phyloP scores from a whole-genome alignment of 2,329 filamentous ascomycete genomes.

The Aureobasidium sp. region DNA sequence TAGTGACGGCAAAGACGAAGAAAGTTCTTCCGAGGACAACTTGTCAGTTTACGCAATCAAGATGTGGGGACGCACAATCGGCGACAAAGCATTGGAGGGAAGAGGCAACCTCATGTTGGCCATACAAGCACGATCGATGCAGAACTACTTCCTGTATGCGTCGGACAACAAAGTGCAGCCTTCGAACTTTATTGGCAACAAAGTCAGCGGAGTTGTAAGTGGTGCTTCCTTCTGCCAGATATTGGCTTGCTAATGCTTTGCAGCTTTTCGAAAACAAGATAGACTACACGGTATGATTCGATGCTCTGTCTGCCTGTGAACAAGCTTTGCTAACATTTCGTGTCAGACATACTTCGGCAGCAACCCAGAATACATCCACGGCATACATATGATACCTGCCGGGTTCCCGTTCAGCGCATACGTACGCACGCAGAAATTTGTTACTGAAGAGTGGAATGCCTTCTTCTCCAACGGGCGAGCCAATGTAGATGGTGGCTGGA shows the following conservation, averaged over 20 bases:
- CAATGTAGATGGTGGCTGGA: slow-evolving; percentile 72
- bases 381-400: slow-evolving; percentile 79
- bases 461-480: slow-evolving; percentile 66
- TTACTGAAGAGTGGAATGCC: slow-evolving; percentile 72
- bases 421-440: slow-evolving; percentile 61
- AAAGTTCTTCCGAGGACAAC: slow-evolving; percentile 83
- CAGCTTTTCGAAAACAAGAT: slow-evolving; percentile 86
- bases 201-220: slow-evolving; percentile 49
- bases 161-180: slow-evolving; percentile 66
- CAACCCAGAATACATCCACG: slow-evolving; percentile 38
- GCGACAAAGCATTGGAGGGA: slow-evolving; percentile 73
- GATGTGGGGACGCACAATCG: slow-evolving; percentile 80
- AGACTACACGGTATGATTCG: slow-evolving; percentile 57
- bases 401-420: slow-evolving; percentile 57
- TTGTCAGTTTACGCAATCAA: slow-evolving; percentile 84
- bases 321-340: too few species aligned
- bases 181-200: slow-evolving; percentile 71
- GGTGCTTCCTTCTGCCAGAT: fast-evolving
- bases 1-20: slow-evolving; percentile 72
- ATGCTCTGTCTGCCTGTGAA: fast-evolving
- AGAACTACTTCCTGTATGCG: slow-evolving; percentile 76
- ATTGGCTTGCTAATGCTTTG: not conserved
- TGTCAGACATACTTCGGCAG: slow-evolving; percentile 67
- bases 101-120: slow-evolving; percentile 77
- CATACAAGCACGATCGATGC: slow-evolving; percentile 65